phyloP scores from a whole-genome alignment of 352 stramenopile genomes.

The Phytophthora pinifolia region DNA sequence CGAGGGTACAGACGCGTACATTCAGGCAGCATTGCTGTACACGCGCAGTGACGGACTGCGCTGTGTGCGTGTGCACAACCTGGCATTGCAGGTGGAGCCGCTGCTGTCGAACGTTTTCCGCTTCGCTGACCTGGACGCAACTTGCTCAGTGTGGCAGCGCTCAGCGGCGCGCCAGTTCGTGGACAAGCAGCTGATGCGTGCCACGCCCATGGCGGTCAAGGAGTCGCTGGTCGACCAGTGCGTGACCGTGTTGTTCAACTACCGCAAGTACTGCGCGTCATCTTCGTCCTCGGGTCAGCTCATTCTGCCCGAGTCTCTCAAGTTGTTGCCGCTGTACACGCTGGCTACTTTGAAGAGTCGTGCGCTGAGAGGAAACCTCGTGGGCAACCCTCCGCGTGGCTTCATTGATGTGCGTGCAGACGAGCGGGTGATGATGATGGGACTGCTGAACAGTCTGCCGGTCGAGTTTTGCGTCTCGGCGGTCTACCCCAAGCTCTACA shows the following conservation, averaged over 20 bases:
- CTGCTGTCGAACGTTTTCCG: slow-evolving; percentile 89
- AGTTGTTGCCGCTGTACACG: slow-evolving; percentile 90
- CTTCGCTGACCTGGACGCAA: slow-evolving; percentile 87
- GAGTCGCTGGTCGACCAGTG: slow-evolving; percentile 85
- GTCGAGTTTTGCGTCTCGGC: slow-evolving; percentile 85
- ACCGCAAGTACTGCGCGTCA: slow-evolving; percentile 91
- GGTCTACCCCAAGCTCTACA: slow-evolving; percentile 89
- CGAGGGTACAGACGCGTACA: slow-evolving; percentile 73
- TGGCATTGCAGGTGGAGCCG: slow-evolving; percentile 75
- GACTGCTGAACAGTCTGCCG: slow-evolving; percentile 72
- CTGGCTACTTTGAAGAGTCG: slow-evolving; percentile 86
- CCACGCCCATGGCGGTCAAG: slow-evolving; percentile 73
- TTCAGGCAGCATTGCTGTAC: slow-evolving; percentile 91
- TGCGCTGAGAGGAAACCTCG: slow-evolving; percentile 83
- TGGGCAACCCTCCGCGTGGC: slow-evolving; percentile 70
- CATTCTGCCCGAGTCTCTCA: slow-evolving; percentile 91
- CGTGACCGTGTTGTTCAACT: slow-evolving; percentile 89
- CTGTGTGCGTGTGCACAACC: slow-evolving; percentile 91
- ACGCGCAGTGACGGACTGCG: slow-evolving; percentile 82
- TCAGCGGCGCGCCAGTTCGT: slow-evolving; percentile 77
- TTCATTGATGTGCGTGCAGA: slow-evolving; percentile 87
- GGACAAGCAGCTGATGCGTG: slow-evolving; percentile 79
- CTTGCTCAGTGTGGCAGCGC: slow-evolving; percentile 84
- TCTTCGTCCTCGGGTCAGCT: slow-evolving; percentile 90
- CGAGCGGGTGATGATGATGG: slow-evolving; percentile 88